Conservation (phyloP, 257 asterid genomes). For the Oldenlandia corymbosa region DNA sequence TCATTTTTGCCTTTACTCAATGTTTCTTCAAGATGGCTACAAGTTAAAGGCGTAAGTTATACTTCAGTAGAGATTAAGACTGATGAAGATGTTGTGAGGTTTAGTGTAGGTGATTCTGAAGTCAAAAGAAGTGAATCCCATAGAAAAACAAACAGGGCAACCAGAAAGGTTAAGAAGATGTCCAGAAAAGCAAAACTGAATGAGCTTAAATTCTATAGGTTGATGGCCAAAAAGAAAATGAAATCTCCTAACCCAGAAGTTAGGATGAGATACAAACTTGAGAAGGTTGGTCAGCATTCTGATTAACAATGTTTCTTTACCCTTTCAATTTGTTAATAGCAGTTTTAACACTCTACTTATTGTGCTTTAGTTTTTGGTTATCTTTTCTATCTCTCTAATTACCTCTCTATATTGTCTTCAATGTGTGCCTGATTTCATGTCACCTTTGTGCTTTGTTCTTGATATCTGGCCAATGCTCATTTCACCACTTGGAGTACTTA, state of each 20-base stretch:
- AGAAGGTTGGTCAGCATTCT: slow-evolving; percentile 47
- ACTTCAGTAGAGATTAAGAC: slow-evolving; percentile 60
- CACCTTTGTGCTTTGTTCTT: background rate
- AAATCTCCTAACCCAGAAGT: slow-evolving; percentile 96
- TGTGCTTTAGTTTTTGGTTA: background rate
- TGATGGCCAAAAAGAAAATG: slow-evolving; percentile 95
- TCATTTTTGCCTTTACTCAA: slow-evolving; percentile 17
- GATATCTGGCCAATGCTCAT: background rate
- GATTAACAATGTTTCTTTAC: background rate
- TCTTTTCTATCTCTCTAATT: background rate
- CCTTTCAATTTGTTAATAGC: background rate
- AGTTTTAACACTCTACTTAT: no score
- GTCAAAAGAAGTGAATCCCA: slow-evolving; percentile 22
- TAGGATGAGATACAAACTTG: slow-evolving; percentile 85
- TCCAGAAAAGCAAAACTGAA: slow-evolving; percentile 76
- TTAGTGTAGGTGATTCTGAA: slow-evolving; percentile 40
- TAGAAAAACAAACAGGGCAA: slow-evolving; percentile 25
- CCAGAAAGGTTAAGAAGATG: slow-evolving; percentile 29
- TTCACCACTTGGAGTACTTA: background rate
- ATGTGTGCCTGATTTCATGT: background rate
- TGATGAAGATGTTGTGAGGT: slow-evolving; percentile 58
- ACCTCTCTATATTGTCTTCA: background rate
- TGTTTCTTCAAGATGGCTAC: slow-evolving; percentile 24
- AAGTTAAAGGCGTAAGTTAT: slow-evolving; percentile 33
- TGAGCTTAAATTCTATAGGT: slow-evolving; percentile 76